Conservation (phyloP, 164 flowering plant species). For the Houttuynia cordata region DNA sequence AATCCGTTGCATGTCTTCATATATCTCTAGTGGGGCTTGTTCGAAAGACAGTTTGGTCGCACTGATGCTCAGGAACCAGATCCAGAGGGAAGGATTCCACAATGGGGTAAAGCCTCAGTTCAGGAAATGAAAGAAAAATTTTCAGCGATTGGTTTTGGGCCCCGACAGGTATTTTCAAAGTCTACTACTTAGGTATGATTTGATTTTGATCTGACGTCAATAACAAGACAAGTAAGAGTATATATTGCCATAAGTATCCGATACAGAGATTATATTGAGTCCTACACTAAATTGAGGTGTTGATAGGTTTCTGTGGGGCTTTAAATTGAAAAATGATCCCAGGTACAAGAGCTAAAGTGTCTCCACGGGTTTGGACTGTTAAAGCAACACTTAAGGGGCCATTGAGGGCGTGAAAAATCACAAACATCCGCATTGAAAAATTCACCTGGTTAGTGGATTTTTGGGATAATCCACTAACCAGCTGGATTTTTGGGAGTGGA, state of each 20-base stretch:
- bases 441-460: no score
- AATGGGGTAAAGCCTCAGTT: slow-evolving; percentile 71
- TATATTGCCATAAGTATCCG: no score
- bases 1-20: neutral
- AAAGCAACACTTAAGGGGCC: no score
- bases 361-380: no score
- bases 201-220: no score
- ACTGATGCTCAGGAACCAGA: slow-evolving; percentile 70
- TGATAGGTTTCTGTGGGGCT: neutral
- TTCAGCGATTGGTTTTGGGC: slow-evolving; percentile 69
- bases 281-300: neutral
- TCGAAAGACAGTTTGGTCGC: slow-evolving; percentile 74
- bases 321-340: neutral
- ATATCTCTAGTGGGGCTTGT: slow-evolving; percentile 64
- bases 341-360: neutral
- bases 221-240: neutral
- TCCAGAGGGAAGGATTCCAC: slow-evolving; percentile 88
- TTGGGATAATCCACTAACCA: no score
- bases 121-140: slow-evolving; percentile 92
- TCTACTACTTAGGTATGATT: neutral
- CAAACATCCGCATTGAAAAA: no score
- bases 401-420: slow-evolving; percentile 30
- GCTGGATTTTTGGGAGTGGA: no score
- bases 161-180: slow-evolving; percentile 64
- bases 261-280: no score